Conservation (phyloP, 257 asterid genomes). For the Petrea volubilis region DNA sequence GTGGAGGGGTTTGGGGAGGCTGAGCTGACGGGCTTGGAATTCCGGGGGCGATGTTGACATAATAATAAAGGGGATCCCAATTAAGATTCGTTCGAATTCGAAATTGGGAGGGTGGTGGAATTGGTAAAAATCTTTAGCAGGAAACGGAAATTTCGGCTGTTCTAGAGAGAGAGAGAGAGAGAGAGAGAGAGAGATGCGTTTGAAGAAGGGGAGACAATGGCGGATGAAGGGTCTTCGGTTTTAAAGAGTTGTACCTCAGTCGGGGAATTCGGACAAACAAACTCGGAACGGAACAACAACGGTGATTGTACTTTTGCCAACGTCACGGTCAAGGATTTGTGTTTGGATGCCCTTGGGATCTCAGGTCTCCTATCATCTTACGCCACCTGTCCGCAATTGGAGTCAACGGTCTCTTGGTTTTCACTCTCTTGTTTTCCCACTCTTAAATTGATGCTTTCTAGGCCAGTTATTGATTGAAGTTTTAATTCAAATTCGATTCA, state of each 20-base stretch:
- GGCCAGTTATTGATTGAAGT: no score
- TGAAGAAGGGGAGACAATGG: conserved; percentile 11
- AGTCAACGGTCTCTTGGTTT: background rate
- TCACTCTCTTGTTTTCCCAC: no score
- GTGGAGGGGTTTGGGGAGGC: conserved; percentile 49
- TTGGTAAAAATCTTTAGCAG: background rate
- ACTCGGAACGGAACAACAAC: background rate
- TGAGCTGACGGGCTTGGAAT: conserved; percentile 55
- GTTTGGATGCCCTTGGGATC: background rate
- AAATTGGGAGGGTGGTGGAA: background rate
- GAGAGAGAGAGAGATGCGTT: no score
- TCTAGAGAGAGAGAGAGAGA: conserved; percentile 6
- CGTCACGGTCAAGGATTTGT: background rate
- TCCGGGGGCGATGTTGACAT: conserved; percentile 29
- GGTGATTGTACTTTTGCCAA: background rate
- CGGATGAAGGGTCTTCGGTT: background rate
- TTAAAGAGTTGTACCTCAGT: background rate
- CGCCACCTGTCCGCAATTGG: background rate
- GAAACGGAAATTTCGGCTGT: conserved; percentile 5
- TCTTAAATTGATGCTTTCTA: no score
- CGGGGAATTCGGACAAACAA: background rate
- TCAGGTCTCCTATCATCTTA: background rate
- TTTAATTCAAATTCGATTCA: no score
- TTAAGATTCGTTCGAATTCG: no score
- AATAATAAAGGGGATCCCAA: background rate